Conservation (phyloP, 305 asterid species). For the Ajuga reptans region DNA sequence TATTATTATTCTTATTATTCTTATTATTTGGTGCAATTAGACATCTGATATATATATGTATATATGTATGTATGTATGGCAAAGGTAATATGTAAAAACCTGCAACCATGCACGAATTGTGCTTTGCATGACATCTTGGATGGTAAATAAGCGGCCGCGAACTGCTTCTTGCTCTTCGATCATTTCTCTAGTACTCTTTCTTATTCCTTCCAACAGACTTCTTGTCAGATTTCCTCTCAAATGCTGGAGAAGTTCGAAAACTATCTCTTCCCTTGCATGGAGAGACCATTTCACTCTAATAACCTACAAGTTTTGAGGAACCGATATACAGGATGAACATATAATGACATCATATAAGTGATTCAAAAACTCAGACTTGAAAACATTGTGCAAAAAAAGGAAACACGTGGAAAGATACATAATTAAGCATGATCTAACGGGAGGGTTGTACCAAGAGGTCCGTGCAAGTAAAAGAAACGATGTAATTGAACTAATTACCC, state of each 20-base stretch:
- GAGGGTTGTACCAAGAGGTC: background rate
- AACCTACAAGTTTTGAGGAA: constrained; percentile 40
- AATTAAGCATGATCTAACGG: background rate
- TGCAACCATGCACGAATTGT: constrained; percentile 94
- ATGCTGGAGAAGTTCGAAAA: constrained; percentile 89
- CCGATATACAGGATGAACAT: background rate
- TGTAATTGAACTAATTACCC: background rate
- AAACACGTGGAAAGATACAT: background rate
- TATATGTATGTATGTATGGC: background rate
- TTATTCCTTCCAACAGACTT: constrained; percentile 59
- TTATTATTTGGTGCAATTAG: background rate
- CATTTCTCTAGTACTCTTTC: constrained; percentile 85
- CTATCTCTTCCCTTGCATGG: constrained; percentile 97
- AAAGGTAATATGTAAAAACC: constrained; percentile 35
- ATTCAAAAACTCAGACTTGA: background rate
- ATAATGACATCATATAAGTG: background rate
- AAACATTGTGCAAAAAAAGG: background rate
- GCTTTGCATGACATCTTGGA: constrained; percentile 99
- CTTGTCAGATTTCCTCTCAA: constrained; percentile 60
- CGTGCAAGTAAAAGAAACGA: background rate
- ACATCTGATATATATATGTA: background rate
- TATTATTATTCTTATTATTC: too few relatives aligned
- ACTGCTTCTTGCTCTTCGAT: constrained; percentile 98
- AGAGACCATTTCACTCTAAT: constrained; percentile 96
- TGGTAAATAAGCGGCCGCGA: constrained; percentile 91